Base-by-base conservation (phyloP, 2,329 filamentous ascomycete genomes). In the Fusarium sp. region DNA sequence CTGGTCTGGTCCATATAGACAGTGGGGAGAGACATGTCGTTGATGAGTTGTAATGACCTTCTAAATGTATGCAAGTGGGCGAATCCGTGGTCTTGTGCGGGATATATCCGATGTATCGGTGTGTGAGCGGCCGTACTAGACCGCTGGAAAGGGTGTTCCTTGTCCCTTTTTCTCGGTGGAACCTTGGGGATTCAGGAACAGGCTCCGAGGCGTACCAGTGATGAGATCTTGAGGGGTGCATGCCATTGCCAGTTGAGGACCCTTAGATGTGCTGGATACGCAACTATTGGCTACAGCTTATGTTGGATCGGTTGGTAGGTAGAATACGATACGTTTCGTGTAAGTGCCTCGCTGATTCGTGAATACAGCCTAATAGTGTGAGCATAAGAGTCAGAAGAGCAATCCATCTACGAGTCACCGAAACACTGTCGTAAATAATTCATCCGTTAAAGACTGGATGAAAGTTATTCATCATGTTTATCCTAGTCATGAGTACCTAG, bases 131-230 rank as follows among this genome's bases (percentile, higher is more conserved):
- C 61, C 54, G 51, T 45, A 51, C 51, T 39, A 28, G 55, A 42
- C 65, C 65, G 57, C 71, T 63, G 50, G 18, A 48, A 55, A 54
- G 53, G 42, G 48, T 59, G 44, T 62, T 56, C 44, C 57, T 57
- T 70, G 45, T 56, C 53, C 54, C 22, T 63, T 31, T 42, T 44
- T 47, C 15, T 48, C 36, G 51, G 50, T 48, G 48, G 66, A 54
- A 66, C 53, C 63, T 45, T 59, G 51, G 62, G 44, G 44, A 50
- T 63, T 63, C 68, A 71, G 68, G 68, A 58, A 68, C 68, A 31
- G 42, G 47, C 38, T 35, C 54, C 30, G 26, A 44, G 36, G 28
- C 33, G 16, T 55, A 33, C 47, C 28, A 35, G 39, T 35, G 33
- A 61, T 51, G 44, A 56, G 53, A 64, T 65, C 26, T 55, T 55